Evolutionary conservation across 129 eudicot species (phyloP).

Genomic region (Rutidosis leptorrhynchoides): DNA sequence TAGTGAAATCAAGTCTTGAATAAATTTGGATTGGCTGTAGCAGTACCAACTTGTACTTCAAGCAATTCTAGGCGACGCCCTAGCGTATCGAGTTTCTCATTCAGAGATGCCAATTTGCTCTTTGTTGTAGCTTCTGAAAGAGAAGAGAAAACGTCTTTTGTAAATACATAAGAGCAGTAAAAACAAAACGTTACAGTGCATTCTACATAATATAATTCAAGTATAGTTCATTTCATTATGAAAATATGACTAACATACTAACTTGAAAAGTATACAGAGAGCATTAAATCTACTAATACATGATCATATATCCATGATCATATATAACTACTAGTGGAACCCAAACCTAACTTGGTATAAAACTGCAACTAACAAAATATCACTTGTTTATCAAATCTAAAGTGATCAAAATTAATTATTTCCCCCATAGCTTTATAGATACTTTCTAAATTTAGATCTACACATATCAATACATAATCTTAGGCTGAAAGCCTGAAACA

Average conservation of each 20-base stretch:
- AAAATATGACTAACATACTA: background rate
- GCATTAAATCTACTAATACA: background rate
- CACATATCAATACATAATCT: background rate
- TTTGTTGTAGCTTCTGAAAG: constrained; percentile 86
- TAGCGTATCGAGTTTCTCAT: constrained; percentile 91
- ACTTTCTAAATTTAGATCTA: background rate
- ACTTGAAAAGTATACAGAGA: background rate
- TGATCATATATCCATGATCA: background rate
- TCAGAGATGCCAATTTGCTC: constrained; percentile 82
- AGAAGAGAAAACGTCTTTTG: constrained; percentile 12
- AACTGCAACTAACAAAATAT: background rate
- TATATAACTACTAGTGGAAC: background rate
- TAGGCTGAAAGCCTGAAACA: background rate
- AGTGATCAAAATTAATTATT: background rate
- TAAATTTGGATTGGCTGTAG: constrained; percentile 75
- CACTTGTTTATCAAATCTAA: background rate
- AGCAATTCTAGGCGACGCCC: constrained; percentile 90
- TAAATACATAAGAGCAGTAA: constrained; percentile 23
- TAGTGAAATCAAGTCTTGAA: constrained; percentile 46
- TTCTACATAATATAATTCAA: constrained; percentile 5
- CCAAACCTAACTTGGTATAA: background rate
- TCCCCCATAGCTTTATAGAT: background rate
- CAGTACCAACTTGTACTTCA: constrained; percentile 91
- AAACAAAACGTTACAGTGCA: background rate
- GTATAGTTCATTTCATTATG: background rate